Conservation (phyloP, 768 basidiomycete genomes). For the Omphalotus guepiniiformis region DNA sequence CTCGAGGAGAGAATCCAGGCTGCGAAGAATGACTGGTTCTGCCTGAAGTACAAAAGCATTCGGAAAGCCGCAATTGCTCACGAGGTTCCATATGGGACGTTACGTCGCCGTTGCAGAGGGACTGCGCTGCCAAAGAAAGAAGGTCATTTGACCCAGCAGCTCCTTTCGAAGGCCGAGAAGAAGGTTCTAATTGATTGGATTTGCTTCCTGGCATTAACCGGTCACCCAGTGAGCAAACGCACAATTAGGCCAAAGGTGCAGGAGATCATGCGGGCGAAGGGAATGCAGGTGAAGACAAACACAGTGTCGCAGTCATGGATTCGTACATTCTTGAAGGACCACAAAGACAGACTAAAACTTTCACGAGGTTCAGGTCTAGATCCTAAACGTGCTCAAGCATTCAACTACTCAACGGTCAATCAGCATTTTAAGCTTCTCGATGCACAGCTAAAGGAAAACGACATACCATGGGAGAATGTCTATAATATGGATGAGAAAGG, state of each 20-base stretch:
- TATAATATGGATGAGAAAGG: constrained; percentile 30
- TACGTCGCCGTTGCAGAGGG: not conserved
- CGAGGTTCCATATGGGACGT: not conserved
- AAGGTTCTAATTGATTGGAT: constrained; percentile 4
- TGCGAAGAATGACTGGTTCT: too few species aligned
- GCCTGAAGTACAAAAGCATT: not conserved
- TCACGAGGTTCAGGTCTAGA: constrained; percentile 21
- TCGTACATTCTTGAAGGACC: too few species aligned
- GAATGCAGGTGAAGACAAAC: not conserved
- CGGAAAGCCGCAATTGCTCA: not conserved
- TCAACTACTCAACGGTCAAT: constrained; percentile 27
- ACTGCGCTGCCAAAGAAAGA: not conserved
- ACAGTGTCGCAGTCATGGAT: not conserved
- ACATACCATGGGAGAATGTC: constrained; percentile 22
- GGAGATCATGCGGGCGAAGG: not conserved
- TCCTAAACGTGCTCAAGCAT: constrained; percentile 25
- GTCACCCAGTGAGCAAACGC: constrained; percentile 5
- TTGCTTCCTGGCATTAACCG: constrained; percentile 4
- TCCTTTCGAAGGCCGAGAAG: constrained; percentile 5
- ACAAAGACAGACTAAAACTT: too few species aligned
- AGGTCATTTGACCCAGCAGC: constrained; percentile 7
- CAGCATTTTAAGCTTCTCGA: constrained; percentile 22
- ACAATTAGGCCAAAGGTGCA: constrained; percentile 9
- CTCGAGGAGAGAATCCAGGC: too few species aligned
- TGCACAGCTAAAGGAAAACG: constrained; percentile 16